phyloP scores from a whole-genome alignment of 2,329 filamentous ascomycete genomes.

The Chaetomium olivaceum region DNA sequence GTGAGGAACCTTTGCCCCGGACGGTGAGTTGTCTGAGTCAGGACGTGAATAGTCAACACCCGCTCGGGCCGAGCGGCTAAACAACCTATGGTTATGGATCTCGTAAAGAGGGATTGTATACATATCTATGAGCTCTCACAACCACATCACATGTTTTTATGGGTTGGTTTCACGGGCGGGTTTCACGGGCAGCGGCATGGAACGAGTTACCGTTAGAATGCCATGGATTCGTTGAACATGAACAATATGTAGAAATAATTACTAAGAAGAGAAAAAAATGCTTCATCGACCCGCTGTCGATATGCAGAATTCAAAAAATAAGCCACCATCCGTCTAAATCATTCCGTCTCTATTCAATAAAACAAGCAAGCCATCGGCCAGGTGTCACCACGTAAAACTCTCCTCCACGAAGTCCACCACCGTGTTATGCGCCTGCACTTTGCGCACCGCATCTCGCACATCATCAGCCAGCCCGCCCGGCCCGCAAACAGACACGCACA shows the following conservation, averaged over 20 bases:
- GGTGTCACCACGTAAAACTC: conserved; percentile 64
- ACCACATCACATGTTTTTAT: not conserved
- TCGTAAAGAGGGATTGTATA: no score
- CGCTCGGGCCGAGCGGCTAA: no score
- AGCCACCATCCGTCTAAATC: not conserved
- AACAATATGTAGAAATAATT: not conserved
- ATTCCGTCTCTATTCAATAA: not conserved
- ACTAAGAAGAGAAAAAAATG: not conserved
- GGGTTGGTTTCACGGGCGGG: not conserved
- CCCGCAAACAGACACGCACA: conserved; percentile 81
- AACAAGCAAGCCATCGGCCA: not conserved
- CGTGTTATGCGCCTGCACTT: conserved; percentile 58
- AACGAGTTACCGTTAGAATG: not conserved
- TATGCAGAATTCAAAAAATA: not conserved
- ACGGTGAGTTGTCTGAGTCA: not conserved
- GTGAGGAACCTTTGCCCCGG: not conserved
- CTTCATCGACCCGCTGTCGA: not conserved
- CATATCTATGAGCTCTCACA: not conserved
- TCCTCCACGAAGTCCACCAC: conserved; percentile 77
- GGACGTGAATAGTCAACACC: not conserved
- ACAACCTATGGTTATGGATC: no score
- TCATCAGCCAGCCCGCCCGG: conserved; percentile 75
- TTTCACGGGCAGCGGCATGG: no score
- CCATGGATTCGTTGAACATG: not conserved
- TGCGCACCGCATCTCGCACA: conserved; percentile 67